A percentile compares a stretch with the other conserved stretches of the same genome.
phyloP scores from a whole-genome alignment of 2,329 filamentous ascomycete species.

The Talaromyces sp. region DNA sequence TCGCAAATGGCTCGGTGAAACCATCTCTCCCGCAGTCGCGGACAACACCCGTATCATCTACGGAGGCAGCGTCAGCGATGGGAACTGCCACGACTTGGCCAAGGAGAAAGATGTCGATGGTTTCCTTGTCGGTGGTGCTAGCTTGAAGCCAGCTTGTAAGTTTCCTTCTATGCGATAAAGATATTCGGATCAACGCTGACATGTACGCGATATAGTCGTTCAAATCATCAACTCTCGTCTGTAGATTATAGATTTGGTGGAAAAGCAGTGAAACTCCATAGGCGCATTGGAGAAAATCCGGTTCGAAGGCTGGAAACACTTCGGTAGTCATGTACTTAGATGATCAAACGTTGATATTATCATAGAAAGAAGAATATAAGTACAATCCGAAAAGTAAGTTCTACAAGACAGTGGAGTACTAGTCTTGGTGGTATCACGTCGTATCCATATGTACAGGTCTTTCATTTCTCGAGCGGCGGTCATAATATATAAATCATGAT shows the following conservation, averaged over 20 bases:
- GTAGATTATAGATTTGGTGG: constrained; percentile 25
- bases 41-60: constrained; percentile 93
- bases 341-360: constrained; percentile 3
- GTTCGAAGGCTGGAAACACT: not conserved
- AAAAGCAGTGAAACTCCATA: not conserved
- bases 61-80: constrained; percentile 92
- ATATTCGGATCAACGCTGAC: not conserved
- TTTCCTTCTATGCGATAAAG: constrained; percentile 12
- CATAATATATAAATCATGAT: constrained; percentile 24
- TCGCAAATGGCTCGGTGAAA: constrained; percentile 73
- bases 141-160: constrained; percentile 92
- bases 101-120: constrained; percentile 95
- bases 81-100: constrained; percentile 91
- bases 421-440: not conserved
- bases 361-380: constrained; percentile 8
- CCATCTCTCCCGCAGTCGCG: constrained; percentile 69
- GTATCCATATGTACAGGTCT: constrained; percentile 10
- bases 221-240: constrained; percentile 64
- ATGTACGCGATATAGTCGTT: constrained; percentile 44
- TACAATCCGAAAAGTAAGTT: not conserved
- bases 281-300: not conserved
- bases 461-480: not conserved
- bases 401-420: not conserved
- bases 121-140: constrained; percentile 93
- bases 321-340: not conserved